phyloP scores from a whole-genome alignment of 2,329 filamentous ascomycete species.

The Aureobasidium subglaciale region DNA sequence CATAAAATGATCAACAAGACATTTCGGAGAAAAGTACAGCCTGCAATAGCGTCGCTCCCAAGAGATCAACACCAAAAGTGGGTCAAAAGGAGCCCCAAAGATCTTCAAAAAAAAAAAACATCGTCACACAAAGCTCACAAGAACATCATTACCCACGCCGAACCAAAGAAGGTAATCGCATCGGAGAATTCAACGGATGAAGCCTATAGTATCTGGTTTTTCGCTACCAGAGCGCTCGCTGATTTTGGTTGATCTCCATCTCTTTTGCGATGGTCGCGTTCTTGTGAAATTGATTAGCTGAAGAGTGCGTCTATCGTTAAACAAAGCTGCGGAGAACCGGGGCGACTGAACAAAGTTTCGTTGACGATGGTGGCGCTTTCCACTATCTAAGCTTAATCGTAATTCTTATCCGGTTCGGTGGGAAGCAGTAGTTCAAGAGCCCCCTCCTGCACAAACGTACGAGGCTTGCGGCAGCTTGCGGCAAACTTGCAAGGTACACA shows the following conservation, averaged over 20 bases:
- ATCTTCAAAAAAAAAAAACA: not conserved
- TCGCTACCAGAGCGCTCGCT: too few species aligned
- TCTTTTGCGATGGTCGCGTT: too few species aligned
- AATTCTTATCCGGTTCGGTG: not conserved
- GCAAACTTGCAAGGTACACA: too few species aligned
- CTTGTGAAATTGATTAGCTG: too few species aligned
- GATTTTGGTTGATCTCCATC: not conserved
- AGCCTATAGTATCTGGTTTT: not conserved
- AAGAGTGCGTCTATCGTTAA: not conserved
- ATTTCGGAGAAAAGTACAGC: not conserved
- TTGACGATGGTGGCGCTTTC: conserved; percentile 7
- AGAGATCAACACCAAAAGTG: not conserved
- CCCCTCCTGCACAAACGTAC: not conserved
- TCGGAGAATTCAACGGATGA: not conserved
- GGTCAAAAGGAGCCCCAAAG: not conserved
- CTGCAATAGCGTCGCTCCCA: not conserved
- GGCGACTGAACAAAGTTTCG: not conserved
- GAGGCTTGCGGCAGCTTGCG: too few species aligned
- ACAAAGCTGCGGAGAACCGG: not conserved
- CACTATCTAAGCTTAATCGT: not conserved
- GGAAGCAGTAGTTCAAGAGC: not conserved
- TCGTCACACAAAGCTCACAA: not conserved
- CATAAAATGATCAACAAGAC: not conserved
- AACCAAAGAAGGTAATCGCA: not conserved
- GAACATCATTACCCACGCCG: not conserved